Base-by-base conservation (phyloP, 768 basidiomycete genomes). In the Lactarius pseudohatsudake region DNA sequence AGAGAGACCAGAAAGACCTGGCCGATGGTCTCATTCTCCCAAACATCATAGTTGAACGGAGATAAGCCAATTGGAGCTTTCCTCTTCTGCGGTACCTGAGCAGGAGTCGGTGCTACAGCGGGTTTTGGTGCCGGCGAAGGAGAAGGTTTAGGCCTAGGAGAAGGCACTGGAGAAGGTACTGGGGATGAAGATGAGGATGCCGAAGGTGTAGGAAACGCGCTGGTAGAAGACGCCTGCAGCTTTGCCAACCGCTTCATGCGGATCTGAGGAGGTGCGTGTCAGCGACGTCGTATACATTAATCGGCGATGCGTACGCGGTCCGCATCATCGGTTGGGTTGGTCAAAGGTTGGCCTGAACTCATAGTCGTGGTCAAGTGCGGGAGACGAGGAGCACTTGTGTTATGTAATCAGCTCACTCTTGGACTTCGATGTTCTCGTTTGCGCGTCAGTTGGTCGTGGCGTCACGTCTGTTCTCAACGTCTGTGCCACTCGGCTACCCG, bases 161-260 rank as follows among this genome's bases (percentile, higher is more conserved):
- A 61, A 47, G 77, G 73, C 28, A 77, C 40, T 10, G 77, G 68
- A 9, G 77, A 76, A 26, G 72, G 58, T 22, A 72, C 61, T 40
- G 75, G 73, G 59, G 71, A 70, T 38, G 74, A 71, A 53, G 76
- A 64, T 28, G 74, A 71, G 47, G 76, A 64, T 26, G 83, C 73
- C 10, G 83, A 75, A 0, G 82, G 72, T 15, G 69, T 75, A 36
- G 81, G 67, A 11, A 62, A 43, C 2, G 41, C 38, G 58, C 70
- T 71, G 30, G 75, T 61, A 45, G 78, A 77, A 50, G 78, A 69
- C 45, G 74, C 79, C 73, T 91, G 90, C 9, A 98, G 82, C 75
- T 91, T 93, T 38, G 92, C 94, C 61, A 98, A 82, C 64, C 96
- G 87, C 78, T 96, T 96, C 75, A 93, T 79, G 70, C 94, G 92